Base-by-base conservation (phyloP, 2,329 filamentous ascomycete species). In the Cordyceps tenuipes region DNA sequence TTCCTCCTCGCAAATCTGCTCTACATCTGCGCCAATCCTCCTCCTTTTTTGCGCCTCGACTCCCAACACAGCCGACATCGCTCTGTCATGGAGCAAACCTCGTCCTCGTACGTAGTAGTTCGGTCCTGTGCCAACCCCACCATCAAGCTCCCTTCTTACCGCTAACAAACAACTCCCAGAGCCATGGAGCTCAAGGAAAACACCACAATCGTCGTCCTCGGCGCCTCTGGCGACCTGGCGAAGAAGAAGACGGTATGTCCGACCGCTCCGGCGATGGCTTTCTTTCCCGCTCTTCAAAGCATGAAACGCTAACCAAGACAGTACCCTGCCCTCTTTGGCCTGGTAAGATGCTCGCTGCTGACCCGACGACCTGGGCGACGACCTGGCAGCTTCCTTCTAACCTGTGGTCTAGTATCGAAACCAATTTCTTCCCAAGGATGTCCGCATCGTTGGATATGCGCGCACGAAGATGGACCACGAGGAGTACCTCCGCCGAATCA, bases 391-490 rank as follows among this genome's bases (percentile, higher is more conserved):
- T 39, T 23, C 9, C 31, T 46, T 31, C 55, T 58, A 49, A 61
- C 60, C 23, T 12, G 3, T 26, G 34, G n/a, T 36, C 64, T 72
- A 96, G 92, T 96, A 93, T 80, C 91, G 94, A 73, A 99, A 99
- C 81, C 93, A 97, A 77, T 99, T 97, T 81, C 89, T 99, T 56
- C 94, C 86, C 69, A 96, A 96, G 78, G 91, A 95, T 76, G 91
- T 96, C 77, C 90, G 87, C 76, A 97, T 99, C 73, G 86, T 99
- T 70, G 94, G 94, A 80, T 99, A 99, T 90, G 94, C 94, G 69
- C 88, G 94, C 73, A 99, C 94, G 68, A 97, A 97, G 82, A 99
- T 99, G 94, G 92, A 97, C 79, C 91, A 93, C 71, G 87, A 91
- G 65, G 94, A 99, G 76, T 97, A 90, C 80, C 83, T 97, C 72